Base-by-base conservation (phyloP, 192 early-diverging fungal genomes). In the Phycomyces nitens region DNA sequence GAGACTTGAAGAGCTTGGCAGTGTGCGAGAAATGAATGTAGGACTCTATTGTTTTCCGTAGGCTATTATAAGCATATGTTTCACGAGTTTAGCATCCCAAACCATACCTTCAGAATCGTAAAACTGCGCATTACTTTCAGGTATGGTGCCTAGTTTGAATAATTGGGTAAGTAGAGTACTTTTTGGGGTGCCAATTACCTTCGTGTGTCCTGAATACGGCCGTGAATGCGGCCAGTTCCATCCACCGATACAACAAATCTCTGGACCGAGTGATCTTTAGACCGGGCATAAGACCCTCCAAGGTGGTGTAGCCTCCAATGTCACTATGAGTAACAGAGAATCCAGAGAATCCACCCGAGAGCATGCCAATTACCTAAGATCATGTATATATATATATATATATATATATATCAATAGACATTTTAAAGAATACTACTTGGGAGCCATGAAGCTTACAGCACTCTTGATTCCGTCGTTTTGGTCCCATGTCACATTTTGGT, bases 401-500 rank as follows among this genome's bases (percentile, higher is more conserved):
- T 18, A 34, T 27, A 57, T 15, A 40, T n/a, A 49, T 26, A 41
- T 29, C 2, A 53, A 15, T 54, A 15, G 53, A 21, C n/a, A 11
- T 40, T 2, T n/a, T 15, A 23, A 23, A 39, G 39, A 22, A 15
- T 2, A 10, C 49, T 15, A 39, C 12, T 7, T 27, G 12, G 9
- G 18, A 5, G 29, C 12, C 12, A 16, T 26, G 43, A 55, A 23
- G 57, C 64, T 67, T 58, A 78, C 77, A 8, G 73, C 73, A 43
- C 65, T 69, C 40, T 77, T 78, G 12, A 78, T 77, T 27, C 77
- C 77, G 55, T 77, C 65, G 38, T 71, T 41, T 23, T 62, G 29
- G 64, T 78, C 75, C 77, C 77, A 78, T 14, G 74, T 65, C 20
- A 72, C 71, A 38, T 68, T 68, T 43, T 77, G 77, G 43, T 77